phyloP scores from a whole-genome alignment of 164 flowering plant species.

The Liriodendron chinense region DNA sequence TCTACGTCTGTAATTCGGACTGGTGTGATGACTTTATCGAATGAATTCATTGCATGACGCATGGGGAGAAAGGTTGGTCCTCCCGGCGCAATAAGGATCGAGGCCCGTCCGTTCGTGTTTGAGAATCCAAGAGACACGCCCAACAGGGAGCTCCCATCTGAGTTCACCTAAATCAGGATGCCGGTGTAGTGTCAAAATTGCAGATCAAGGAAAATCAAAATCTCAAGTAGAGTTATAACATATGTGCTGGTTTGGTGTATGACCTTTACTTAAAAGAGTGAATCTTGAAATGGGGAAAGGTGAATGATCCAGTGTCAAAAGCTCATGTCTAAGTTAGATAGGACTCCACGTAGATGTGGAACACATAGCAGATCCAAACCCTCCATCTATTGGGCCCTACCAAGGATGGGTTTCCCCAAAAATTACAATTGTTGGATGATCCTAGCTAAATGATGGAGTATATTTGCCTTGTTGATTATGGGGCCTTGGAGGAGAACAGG shows the following conservation, averaged over 20 bases:
- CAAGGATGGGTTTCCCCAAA: no score
- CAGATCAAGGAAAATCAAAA: neutral
- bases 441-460: no score
- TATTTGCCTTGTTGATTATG: no score
- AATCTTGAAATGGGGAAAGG: neutral
- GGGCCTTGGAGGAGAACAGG: no score
- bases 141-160: constrained; percentile 48
- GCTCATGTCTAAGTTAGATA: no score
- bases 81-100: constrained; percentile 51
- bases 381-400: no score
- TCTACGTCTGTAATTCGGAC: constrained; percentile 26
- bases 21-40: constrained; percentile 46
- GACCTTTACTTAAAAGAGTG: neutral
- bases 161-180: constrained; percentile 48
- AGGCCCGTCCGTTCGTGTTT: constrained; percentile 22
- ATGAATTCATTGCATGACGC: constrained; percentile 40
- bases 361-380: no score
- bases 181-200: neutral
- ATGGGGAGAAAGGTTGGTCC: constrained; percentile 28
- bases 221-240: neutral
- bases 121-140: constrained; percentile 57
- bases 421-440: no score
- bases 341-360: no score
- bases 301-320: neutral
- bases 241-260: neutral